Evolutionary conservation across 768 basidiomycete species (phyloP).

Genomic region (Psilocybe tampanensis): DNA sequence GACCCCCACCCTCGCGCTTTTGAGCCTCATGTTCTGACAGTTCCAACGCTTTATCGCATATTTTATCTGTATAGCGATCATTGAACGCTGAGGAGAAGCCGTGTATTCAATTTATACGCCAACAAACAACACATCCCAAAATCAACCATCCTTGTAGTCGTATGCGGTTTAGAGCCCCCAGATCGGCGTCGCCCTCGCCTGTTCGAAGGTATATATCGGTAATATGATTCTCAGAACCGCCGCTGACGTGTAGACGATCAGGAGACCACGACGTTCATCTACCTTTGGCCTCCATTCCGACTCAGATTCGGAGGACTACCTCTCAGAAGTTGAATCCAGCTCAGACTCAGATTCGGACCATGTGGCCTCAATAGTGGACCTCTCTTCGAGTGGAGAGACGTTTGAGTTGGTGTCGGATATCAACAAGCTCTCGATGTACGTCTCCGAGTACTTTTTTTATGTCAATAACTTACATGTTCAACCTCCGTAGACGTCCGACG

Average conservation of each 20-base stretch:
- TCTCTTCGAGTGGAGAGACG: constrained; percentile 20
- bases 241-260: no score
- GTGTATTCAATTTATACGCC: no score
- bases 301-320: constrained; percentile 38
- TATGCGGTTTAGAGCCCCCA: neutral
- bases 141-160: no score
- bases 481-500: constrained; percentile 24
- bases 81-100: no score
- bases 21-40: no score
- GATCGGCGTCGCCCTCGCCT: neutral
- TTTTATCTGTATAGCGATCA: no score
- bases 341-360: constrained; percentile 42
- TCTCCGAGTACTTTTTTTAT: neutral
- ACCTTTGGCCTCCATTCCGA: constrained; percentile 59
- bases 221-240: neutral
- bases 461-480: neutral
- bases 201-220: neutral
- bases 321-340: constrained; percentile 32
- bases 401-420: constrained; percentile 18
- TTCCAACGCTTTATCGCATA: no score
- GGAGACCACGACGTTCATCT: constrained; percentile 42
- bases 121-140: no score
- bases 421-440: constrained; percentile 22
- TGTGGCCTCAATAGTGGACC: constrained; percentile 23
- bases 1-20: no score